Base-by-base conservation (phyloP, 306 rosid genomes). In the Calophaca sinica region DNA sequence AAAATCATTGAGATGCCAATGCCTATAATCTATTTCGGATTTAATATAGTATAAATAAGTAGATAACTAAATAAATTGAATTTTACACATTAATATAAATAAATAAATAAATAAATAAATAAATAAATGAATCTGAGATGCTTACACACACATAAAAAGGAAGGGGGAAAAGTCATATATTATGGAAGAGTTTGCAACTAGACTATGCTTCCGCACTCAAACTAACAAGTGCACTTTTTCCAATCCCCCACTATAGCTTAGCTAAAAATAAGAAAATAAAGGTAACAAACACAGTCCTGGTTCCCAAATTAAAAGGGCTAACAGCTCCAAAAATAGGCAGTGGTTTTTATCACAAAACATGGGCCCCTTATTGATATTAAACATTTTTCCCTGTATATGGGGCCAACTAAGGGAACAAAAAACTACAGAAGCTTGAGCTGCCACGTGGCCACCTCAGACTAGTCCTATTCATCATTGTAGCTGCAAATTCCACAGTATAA, bases 371-470 rank as follows among this genome's bases (percentile, higher is more conserved):
- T 72, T 72, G 64, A 81, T 78, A 81, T 85, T 82, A 83, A 87
- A 83, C 81, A 78, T 58, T 83, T 51, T 84, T 78, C 52, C 79
- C 89, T 82, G 85, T 85, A 31, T 2, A 68, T 31, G 86, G 87
- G 85, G 31, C 88, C 97, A 79, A 78, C 74, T 1, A 49, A 52
- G 89, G 88, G 78, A 76, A 78, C 88, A 80, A 63, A 44, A 75
- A 76, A 79, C 73, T 68, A 77, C 72, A 84, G 72, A 83, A 84
- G 74, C 70, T 74, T 72, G 83, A 83, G 66, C 65, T 86, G 87
- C 93, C 97, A 88, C 87, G 85, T 85, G 91, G 87, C 82, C 91
- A 82, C 87, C 77, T 82, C 78, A 62, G 62, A 84, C 35, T 63
- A 51, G 8, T 41, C 63, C 67, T 78, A 74, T 72, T 82, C 81